Evolutionary conservation across 192 early-diverging fungal species (phyloP), one percentile per base, ranked within the genome.

Genomic region (Piromyces finnis): DNA sequence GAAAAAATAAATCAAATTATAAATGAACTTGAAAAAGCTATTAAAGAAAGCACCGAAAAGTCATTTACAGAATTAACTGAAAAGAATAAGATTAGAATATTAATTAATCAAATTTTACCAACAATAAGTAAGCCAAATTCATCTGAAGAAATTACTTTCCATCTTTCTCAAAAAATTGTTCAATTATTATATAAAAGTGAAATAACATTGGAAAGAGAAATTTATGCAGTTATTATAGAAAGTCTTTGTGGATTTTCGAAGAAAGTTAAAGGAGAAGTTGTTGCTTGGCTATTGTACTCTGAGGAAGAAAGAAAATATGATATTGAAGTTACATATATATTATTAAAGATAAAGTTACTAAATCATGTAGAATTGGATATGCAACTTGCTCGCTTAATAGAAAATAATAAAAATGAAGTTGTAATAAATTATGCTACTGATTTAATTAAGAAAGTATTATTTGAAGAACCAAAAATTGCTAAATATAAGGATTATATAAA

Each of bases 231-330:
- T 28, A 83, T 98, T 5, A 86, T 99, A 80, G 93, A 93, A 80
- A 88, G 91, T 15, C 86, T 99, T 32, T 97, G 95, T 81, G 95
- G 96, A 77, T 84, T 91, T 77, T 96, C 98, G 0, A 88, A 87
- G 78, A 90, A 90, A 35, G 92, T 95, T 13, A 89, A 88, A 22
- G 92, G 92, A 79, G 95, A 98, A 83, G 93, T 98, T 29, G 93
- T 90, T 16, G 89, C 90, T 35, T 99, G 98, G 98, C 84, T 99
- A 27, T 88, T 96, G 29, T 96, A 94, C 86, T 91, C 93, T 5
- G 95, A 96, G 79, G 98, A 99, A 82, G 97, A 97, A 85, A 94
- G 96, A 82, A 96, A 97, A 84, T 93, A 92, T 82, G 95, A 94
- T 80, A 94, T 97, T 4, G 88, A 92, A 15, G 94, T 94, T 0